phyloP scores from a whole-genome alignment of 768 basidiomycete genomes.

The Mycena sanguinolenta region DNA sequence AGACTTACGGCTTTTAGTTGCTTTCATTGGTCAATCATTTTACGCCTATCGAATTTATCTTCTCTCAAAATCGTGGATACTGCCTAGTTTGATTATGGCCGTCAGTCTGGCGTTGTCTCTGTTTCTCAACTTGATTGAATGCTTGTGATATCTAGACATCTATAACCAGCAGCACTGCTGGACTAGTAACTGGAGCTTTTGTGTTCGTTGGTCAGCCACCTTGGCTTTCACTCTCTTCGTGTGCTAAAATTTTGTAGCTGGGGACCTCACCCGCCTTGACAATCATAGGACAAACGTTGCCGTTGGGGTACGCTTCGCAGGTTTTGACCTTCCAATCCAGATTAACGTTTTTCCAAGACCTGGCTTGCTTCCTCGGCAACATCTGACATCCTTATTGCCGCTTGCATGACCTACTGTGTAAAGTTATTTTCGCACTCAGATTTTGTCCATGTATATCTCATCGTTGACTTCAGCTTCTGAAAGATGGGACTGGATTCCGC shows the following conservation, averaged over 20 bases:
- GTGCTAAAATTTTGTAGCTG: no score
- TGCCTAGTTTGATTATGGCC: neutral
- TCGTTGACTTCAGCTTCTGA: neutral
- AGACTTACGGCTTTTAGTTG: neutral
- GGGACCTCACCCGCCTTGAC: no score
- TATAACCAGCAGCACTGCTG: neutral
- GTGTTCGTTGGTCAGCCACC: no score
- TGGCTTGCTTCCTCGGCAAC: neutral
- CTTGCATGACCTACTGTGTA: conserved; percentile 6
- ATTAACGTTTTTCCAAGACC: neutral
- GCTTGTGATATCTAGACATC: neutral
- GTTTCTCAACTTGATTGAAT: neutral
- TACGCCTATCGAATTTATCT: no score
- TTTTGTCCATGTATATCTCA: neutral
- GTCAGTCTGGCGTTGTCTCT: neutral
- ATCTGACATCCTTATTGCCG: conserved; percentile 3
- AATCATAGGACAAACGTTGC: no score
- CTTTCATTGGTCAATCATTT: neutral
- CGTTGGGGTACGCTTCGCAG: no score
- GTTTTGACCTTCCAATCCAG: no score
- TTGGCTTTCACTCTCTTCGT: no score
- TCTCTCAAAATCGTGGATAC: no score
- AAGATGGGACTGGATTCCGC: neutral
- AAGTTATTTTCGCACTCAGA: neutral
- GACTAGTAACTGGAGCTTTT: no score